Conservation (phyloP, 352 stramenopile genomes). For the Pythium phragmiticola region DNA sequence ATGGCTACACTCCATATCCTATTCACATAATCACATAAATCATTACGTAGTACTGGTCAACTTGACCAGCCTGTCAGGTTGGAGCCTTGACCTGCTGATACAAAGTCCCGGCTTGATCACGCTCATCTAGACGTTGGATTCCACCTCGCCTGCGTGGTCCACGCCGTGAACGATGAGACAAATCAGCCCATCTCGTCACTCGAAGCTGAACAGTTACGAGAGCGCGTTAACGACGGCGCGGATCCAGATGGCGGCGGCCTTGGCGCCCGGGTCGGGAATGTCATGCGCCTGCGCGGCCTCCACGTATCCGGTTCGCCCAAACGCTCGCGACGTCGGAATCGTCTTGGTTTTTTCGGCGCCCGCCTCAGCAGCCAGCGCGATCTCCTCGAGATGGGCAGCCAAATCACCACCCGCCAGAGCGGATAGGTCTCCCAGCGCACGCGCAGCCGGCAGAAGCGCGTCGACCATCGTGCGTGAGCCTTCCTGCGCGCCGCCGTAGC, state of each 20-base stretch:
- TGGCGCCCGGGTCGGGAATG: conserved; percentile 93
- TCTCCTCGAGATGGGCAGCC: conserved; percentile 35
- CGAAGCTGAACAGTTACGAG: conserved; percentile 9
- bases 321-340: conserved; percentile 81
- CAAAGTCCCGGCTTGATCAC: neutral
- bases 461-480: conserved; percentile 97
- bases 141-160: too few species aligned
- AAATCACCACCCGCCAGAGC: conserved; percentile 22
- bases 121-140: neutral
- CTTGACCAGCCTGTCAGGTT: too few species aligned
- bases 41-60: neutral
- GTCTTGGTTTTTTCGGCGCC: conserved; percentile 90
- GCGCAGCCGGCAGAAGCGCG: conserved; percentile 89
- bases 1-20: neutral
- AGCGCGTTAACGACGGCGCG: conserved; percentile 51
- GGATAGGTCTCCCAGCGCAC: conserved; percentile 35
- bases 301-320: conserved; percentile 88
- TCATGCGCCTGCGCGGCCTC: conserved; percentile 77
- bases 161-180: neutral
- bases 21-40: conserved; percentile 3
- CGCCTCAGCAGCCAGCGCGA: conserved; percentile 70
- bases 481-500: conserved; percentile 92
- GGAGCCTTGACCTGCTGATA: too few species aligned
- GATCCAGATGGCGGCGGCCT: conserved; percentile 92
- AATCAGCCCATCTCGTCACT: neutral